Conservation (phyloP, 2,329 filamentous ascomycete species). For the Fusarium albidum region DNA sequence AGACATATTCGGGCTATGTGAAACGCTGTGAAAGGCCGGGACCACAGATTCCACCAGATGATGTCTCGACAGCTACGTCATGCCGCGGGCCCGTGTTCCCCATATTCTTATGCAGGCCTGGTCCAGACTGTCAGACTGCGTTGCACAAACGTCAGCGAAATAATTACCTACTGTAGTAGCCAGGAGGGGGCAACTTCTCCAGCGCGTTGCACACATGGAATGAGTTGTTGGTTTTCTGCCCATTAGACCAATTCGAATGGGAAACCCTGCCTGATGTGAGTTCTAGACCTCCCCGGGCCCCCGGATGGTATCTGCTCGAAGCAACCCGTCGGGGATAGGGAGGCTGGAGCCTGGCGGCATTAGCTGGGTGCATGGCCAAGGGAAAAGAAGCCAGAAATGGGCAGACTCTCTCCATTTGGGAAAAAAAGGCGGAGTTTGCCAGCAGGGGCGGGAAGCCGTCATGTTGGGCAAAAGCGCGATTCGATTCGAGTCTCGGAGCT, state of each 20-base stretch:
- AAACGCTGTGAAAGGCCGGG: slow-evolving; percentile 20
- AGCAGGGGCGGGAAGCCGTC: slow-evolving; percentile 9
- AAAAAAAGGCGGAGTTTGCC: slow-evolving; percentile 21
- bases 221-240: too few species aligned
- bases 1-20: neutral
- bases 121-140: slow-evolving; percentile 16
- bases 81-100: slow-evolving; percentile 19
- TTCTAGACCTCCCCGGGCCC: slow-evolving; percentile 21
- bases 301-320: neutral
- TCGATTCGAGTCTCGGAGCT: neutral
- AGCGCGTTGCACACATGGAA: too few species aligned
- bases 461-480: slow-evolving; percentile 1
- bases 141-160: too few species aligned
- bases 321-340: slow-evolving; percentile 1
- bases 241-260: neutral
- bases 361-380: neutral
- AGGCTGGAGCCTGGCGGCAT: too few species aligned
- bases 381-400: neutral
- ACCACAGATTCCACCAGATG: slow-evolving; percentile 5
- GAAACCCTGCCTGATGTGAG: neutral
- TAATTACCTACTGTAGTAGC: too few species aligned
- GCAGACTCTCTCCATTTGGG: neutral
- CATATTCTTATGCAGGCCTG: slow-evolving; percentile 12
- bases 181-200: too few species aligned
- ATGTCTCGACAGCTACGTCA: slow-evolving; percentile 32